Evolutionary conservation across 768 basidiomycete genomes (phyloP), one percentile per base, ranked within the genome.

Genomic region (Suillus decipiens): DNA sequence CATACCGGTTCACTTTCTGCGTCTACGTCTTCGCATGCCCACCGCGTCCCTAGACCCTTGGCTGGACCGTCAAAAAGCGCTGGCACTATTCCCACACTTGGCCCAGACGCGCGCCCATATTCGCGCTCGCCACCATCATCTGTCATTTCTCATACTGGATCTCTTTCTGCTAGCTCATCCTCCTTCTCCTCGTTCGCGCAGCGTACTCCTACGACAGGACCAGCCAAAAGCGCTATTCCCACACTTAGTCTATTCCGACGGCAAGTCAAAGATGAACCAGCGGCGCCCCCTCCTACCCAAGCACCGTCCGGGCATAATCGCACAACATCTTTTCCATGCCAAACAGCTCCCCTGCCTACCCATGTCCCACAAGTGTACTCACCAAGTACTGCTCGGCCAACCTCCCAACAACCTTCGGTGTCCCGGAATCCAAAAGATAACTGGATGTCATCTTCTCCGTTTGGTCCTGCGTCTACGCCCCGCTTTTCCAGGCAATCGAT

Each of bases 401-500:
- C 48, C 1, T 39, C 48, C 0, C 50, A 56, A 19, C 28, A 57
- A 8, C 63, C 72, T 6, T 67, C 72, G 0, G 43, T 53, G 1
- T 66, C 72, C 64, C 74, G 72, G 68, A 71, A 73, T 19, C 67
- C 72, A 17, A 0, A 61, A 54, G 63, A 71, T 9, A 70, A 75
- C 9, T 75, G 73, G 73, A 66, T 73, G 64, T 68, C 71, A 0
- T 63, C 70, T 33, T 37, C 50, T 10, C 73, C 73, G 48, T 75
- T 75, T 67, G 75, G 73, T 10, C 75, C 73, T 2, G 70, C 68
- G 3, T 5, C 17, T 48, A 70, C 68, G 0, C 73, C 73, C 14
- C 76, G 66, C 56, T 76, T 75, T 55, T 75, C 73, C 1, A 68
- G 75, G 50, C 70, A 73, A 19, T 37, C 73, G 33, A 67, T 76